Base-by-base conservation (phyloP, 208 protist species). In the Phytomonas sp. region DNA sequence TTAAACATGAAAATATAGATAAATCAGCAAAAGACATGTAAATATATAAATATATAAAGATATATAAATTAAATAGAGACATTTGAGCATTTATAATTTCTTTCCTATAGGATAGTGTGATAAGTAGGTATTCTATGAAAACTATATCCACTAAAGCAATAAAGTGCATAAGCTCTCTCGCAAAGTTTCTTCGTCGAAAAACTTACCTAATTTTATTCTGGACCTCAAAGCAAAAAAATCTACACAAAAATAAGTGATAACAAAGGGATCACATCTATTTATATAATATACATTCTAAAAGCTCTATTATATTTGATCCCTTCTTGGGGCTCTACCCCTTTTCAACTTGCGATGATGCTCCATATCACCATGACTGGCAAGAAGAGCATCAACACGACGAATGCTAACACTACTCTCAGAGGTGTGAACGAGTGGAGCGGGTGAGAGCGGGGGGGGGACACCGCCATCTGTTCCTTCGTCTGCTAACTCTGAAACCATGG, bases 21-120 rank as follows among this genome's bases (percentile, higher is more conserved):
- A 23, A 6, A 20, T 6, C 13, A 51, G 1, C 2, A 51, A 51
- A 51, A 51, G 40, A 20, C 3, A 51, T 51, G n/a, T n/a, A n/a
- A n/a, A n/a, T n/a, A n/a, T n/a, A n/a, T n/a, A n/a, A n/a, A n/a
- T n/a, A n/a, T n/a, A n/a, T n/a, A 60, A 60, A n/a, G 26, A n/a
- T 60, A 60, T 60, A 60, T 60, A 60, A 60, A 60, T 60, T 60
- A 60, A n/a, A 60, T n/a, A 60, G 51, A n/a, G 23, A 60, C 23
- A 60, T 28, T n/a, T 28, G 26, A 60, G 51, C n/a, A 60, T 60
- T 28, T 28, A n/a, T 60, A 60, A 60, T 60, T n/a, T n/a, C n/a
- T n/a, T n/a, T n/a, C n/a, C n/a, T n/a, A n/a, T n/a, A n/a, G n/a
- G n/a, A n/a, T n/a, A n/a, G n/a, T n/a, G n/a, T n/a, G n/a, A n/a